Conservation (phyloP, 306 rosid species). For the Styphnolobium japonicum region DNA sequence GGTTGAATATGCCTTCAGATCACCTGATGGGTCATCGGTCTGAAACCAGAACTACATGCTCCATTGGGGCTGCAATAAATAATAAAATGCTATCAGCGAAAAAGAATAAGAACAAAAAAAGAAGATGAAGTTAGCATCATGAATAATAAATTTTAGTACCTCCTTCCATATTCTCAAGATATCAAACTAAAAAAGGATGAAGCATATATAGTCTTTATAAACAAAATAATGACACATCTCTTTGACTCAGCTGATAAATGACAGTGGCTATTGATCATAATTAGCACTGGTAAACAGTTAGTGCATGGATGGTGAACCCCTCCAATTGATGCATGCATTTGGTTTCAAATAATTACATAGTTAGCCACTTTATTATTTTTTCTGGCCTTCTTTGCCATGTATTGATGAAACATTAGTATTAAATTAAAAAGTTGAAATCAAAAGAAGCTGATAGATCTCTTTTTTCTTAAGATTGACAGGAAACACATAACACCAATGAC, state of each 20-base stretch:
- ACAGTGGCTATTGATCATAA: background rate
- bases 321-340: background rate
- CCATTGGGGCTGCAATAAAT: constrained; percentile 80
- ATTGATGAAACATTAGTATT: background rate
- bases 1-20: constrained; percentile 53
- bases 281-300: background rate
- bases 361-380: background rate
- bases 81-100: constrained; percentile 19
- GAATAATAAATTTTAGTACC: background rate
- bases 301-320: background rate
- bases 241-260: constrained; percentile 1
- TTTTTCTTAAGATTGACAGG: background rate
- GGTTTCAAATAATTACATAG: constrained; percentile 3
- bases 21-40: constrained; percentile 98
- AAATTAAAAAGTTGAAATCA: constrained; percentile 1
- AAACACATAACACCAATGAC: background rate
- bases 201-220: background rate
- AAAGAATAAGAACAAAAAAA: background rate
- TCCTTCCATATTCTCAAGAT: background rate
- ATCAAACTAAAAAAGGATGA: background rate
- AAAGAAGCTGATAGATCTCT: background rate
- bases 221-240: background rate
- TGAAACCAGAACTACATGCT: constrained; percentile 96
- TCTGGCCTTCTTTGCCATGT: background rate
- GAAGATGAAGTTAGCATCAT: background rate